These are phyloP conservation scores for Athelia psychrophila DNA, from an alignment of 1,284 basidiomycete species.

Conservation along the genomic window DNA sequence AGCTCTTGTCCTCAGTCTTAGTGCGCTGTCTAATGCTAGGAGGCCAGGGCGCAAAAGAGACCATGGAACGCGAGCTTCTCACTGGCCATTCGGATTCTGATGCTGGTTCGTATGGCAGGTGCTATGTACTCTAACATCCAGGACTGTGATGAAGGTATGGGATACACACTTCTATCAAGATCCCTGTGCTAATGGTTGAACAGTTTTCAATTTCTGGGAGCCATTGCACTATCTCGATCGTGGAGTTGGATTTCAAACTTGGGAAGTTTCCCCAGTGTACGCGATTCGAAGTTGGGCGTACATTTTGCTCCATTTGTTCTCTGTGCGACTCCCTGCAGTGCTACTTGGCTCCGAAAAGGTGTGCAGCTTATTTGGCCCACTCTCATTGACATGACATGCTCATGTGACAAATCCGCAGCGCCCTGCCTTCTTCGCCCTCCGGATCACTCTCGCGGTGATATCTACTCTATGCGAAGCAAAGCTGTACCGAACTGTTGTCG, in stretches of 20 bases:
- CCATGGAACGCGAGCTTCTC: slow-evolving; percentile 86
- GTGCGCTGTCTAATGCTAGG: slow-evolving; percentile 4
- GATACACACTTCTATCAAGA: slow-evolving; percentile 2
- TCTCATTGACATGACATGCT: slow-evolving; percentile 5
- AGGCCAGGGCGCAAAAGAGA: slow-evolving; percentile 56
- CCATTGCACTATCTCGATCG: slow-evolving; percentile 88
- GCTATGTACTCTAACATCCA: slow-evolving; percentile 96
- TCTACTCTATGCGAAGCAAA: slow-evolving; percentile 81
- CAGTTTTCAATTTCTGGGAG: slow-evolving; percentile 99
- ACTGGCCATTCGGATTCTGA: slow-evolving; percentile 78
- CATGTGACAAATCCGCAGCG: slow-evolving; percentile 43
- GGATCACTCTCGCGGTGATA: slow-evolving; percentile 75
- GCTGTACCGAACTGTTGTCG: slow-evolving; percentile 81
- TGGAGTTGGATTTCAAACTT: slow-evolving; percentile 93
- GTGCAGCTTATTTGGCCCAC: slow-evolving; percentile 8
- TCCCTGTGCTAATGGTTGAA: slow-evolving; percentile 7
- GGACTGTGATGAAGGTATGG: slow-evolving; percentile 94
- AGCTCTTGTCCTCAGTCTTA: background rate
- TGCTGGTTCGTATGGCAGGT: slow-evolving; percentile 80
- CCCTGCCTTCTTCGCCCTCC: slow-evolving; percentile 85
- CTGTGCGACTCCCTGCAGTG: slow-evolving; percentile 42
- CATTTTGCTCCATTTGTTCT: slow-evolving; percentile 71
- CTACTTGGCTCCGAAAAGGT: slow-evolving; percentile 52
- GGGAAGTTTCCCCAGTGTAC: slow-evolving; percentile 92
- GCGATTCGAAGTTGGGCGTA: slow-evolving; percentile 96